A percentile compares a stretch with the other conserved stretches of the same genome.
These are phyloP conservation scores for Pythium utonaiense DNA, from an alignment of 352 stramenopile genomes.

Conservation along the genomic window DNA sequence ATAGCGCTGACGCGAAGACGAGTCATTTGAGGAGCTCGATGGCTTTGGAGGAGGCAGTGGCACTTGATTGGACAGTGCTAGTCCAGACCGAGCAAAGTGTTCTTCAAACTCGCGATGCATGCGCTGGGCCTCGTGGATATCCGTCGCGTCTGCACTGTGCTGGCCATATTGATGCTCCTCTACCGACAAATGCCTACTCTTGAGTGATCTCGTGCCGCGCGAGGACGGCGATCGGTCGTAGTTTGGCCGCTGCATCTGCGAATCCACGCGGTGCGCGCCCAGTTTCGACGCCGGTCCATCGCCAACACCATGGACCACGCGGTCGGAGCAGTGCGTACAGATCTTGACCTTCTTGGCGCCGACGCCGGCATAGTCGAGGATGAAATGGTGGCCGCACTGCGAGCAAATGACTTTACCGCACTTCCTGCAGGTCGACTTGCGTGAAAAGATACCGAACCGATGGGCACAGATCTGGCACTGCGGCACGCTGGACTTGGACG, in stretches of 20 bases:
- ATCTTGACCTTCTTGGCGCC: conserved; percentile 70
- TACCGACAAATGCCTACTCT: conserved; percentile 33
- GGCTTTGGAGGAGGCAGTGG: not conserved
- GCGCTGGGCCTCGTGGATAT: conserved; percentile 62
- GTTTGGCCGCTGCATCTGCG: conserved; percentile 22
- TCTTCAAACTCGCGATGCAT: conserved; percentile 69
- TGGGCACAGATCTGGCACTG: conserved; percentile 51
- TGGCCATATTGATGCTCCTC: conserved; percentile 63
- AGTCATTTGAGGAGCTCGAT: not conserved
- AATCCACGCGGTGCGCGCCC: conserved; percentile 16
- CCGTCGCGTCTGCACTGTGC: conserved; percentile 44
- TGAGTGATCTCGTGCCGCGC: conserved; percentile 11
- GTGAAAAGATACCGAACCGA: conserved; percentile 61
- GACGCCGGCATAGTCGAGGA: conserved; percentile 43
- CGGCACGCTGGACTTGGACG: conserved; percentile 37
- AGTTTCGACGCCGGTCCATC: conserved; percentile 12
- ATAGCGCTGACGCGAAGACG: not conserved
- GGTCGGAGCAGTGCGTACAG: conserved; percentile 56
- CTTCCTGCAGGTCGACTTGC: conserved; percentile 65
- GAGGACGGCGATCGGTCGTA: conserved; percentile 44
- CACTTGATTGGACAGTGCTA: not conserved
- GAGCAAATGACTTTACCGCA: conserved; percentile 74
- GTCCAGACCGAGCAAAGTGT: conserved; percentile 29
- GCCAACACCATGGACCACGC: conserved; percentile 23
- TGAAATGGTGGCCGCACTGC: conserved; percentile 45